Conservation (phyloP, 2,329 filamentous ascomycete genomes). For the Xylogone sp. region DNA sequence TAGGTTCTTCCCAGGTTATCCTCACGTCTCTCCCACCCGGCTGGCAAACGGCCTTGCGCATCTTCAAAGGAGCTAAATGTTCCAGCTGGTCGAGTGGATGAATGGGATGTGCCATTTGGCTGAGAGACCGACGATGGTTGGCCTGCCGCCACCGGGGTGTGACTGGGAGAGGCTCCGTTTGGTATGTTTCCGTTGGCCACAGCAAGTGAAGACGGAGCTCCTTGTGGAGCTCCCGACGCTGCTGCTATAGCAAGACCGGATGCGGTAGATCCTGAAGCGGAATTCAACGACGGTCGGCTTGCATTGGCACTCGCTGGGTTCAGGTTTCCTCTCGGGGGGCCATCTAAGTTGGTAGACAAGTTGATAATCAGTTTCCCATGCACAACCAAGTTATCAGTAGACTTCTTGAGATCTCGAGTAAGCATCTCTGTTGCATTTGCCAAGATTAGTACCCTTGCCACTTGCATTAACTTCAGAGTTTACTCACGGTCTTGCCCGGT, state of each 20-base stretch:
- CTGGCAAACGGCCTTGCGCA: conserved; percentile 84
- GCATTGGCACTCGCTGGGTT: conserved; percentile 17
- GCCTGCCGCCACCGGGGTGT: conserved; percentile 27
- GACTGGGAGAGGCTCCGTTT: conserved; percentile 26
- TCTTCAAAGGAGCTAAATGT: conserved; percentile 93
- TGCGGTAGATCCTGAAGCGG: conserved; percentile 25
- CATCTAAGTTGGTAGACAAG: conserved; percentile 81
- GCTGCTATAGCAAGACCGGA: conserved; percentile 30
- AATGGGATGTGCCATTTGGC: conserved; percentile 15
- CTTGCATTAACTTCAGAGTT: not conserved
- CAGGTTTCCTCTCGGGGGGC: conserved; percentile 56
- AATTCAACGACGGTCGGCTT: conserved; percentile 26
- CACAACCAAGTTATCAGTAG: conserved; percentile 94
- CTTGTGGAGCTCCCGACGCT: conserved; percentile 21
- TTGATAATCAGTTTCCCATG: conserved; percentile 98
- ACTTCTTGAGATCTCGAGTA: conserved; percentile 94
- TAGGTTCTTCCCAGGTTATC: conserved; percentile 95
- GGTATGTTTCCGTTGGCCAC: conserved; percentile 26
- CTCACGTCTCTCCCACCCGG: conserved; percentile 93
- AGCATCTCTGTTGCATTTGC: conserved; percentile 71
- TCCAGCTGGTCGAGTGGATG: conserved; percentile 26
- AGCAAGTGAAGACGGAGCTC: conserved; percentile 16
- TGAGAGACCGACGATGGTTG: conserved; percentile 18
- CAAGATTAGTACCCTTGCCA: not conserved
- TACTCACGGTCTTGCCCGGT: conserved; percentile 83